Evolutionary conservation across 179 eudicot species (phyloP).

Genomic region (Gypsophila paniculata): DNA sequence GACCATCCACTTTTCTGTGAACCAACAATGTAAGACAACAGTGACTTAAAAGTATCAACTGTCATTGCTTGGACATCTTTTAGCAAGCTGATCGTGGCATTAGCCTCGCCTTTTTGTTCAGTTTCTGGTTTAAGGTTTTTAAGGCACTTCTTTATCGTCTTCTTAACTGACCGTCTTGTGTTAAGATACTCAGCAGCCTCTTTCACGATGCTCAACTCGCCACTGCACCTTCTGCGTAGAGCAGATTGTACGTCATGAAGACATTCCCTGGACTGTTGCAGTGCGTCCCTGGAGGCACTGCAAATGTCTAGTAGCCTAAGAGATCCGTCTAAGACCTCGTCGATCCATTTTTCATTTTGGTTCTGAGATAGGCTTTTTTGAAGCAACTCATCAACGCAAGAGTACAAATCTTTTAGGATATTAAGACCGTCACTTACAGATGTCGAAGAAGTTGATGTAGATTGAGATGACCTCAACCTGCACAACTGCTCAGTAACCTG

Average conservation of each 20-base stretch:
- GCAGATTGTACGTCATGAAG: constrained; percentile 29
- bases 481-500: constrained; percentile 30
- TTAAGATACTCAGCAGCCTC: constrained; percentile 23
- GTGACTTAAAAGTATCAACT: constrained; percentile 22
- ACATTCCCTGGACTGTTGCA: constrained; percentile 22
- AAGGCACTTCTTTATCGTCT: constrained; percentile 25
- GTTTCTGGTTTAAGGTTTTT: constrained; percentile 19
- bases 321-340: constrained; percentile 31
- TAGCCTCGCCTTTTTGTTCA: constrained; percentile 1
- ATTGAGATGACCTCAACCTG: constrained; percentile 11
- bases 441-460: constrained; percentile 16
- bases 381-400: constrained; percentile 31
- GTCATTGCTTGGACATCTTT: constrained; percentile 31
- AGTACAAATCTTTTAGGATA: constrained; percentile 20
- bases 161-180: constrained; percentile 23
- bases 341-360: constrained; percentile 17
- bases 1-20: constrained; percentile 29
- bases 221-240: constrained; percentile 28
- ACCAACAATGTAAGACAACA: constrained; percentile 26
- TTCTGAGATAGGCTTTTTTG: constrained; percentile 20
- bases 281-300: constrained; percentile 18
- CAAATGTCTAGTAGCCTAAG: constrained; percentile 35
- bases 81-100: constrained; percentile 17
- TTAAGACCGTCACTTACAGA: constrained; percentile 19
- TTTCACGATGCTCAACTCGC: constrained; percentile 20